Base-by-base conservation (phyloP, 2,329 filamentous ascomycete genomes). In the Aureobasidium melanogenum region DNA sequence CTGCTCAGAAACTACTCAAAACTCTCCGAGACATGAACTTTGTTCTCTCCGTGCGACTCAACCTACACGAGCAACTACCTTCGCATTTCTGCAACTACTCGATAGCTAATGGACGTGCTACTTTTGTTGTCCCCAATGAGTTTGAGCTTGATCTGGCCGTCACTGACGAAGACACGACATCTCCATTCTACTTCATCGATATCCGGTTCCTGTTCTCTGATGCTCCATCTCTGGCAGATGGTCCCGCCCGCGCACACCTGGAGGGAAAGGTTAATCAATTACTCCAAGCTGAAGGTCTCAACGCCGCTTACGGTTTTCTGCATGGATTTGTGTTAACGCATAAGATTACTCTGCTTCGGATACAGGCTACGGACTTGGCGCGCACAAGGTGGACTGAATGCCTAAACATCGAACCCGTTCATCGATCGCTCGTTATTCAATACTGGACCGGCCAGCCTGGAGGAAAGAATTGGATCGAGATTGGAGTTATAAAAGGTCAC, bases 131-230 rank as follows among this genome's bases (percentile, higher is more conserved):
- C 1, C 77, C 84, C 2, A 84, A 84, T 58, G 93, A 97, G 72
- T 97, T 97, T 68, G 93, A 97, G 72, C 84, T 97, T 22, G 94
- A 97, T 71, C 82, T 99, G 56, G 92, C 91, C 0, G 88, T 97
- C 64, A 90, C 89, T 19, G 88, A 92, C 67, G 92, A 97, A 70
- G 88, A 94, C 66, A 84, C 86, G 19, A 80, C 85, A 34, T 88
- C 88, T 59, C 92, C 95, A 68, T 95, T 96, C 70, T 97, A 88
- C 80, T 96, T 97, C 70, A 89, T 97, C 64, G 92, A 97, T 72
- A 86, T 97, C 68, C 85, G 92, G 63, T 91, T 96, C 67, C 77
- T 86, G 15, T 99, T 96, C 71, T 80, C 78, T 9, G 93, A 93
- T 8, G 77, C 81, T 0, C 81, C 88, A 0, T 74, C 67, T 5